Base-by-base conservation (phyloP, 495 filamentous ascomycete species). In the Melanomma pulvis-pyrius region DNA sequence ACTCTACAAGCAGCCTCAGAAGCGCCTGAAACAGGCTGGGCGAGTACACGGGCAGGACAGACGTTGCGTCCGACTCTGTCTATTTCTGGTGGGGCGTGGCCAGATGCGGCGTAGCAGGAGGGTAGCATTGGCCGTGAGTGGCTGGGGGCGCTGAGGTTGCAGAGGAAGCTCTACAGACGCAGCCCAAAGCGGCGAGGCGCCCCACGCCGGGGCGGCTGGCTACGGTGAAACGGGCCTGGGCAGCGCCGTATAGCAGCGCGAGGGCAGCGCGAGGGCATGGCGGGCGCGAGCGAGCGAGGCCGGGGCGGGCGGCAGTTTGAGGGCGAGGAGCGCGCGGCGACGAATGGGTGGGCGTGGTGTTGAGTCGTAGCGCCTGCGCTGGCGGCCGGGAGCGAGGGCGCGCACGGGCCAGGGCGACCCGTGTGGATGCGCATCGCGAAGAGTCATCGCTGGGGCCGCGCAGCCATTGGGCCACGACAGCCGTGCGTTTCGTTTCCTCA, bases 321-420 rank as follows among this genome's bases (percentile, higher is more conserved):
- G 28, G 30, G 9, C 24, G 47, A 21, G 47, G 48, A 54, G 55
- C 56, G 63, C 53, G 50, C 52, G 30, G 47, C 53, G 55, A 51
- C 64, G 64, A 68, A 68, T 64, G 59, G 54, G 34, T 53, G 58
- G 65, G 8, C 25, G 48, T 68, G 58, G 58, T 62, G 65, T 62
- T 62, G 64, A 54, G 32, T 9, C 6, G 51, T 59, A 65, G 54
- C 63, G 63, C 57, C 63, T 61, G 58, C 46, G 56, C 63, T 60
- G 63, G 54, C 55, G 63, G 32, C 19, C 46, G 2, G 21, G 25
- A 39, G 15, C 52, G 17, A 12, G 36, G 39, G 61, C 11, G 22
- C 34, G 2, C 51, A 36, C 30, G 57, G 46, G 46, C 39, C 26
- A 39, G 46, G 26, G 41, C 39, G 41, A n/a, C 34, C 1, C 12